Conservation (phyloP, 225 moss, liverwort and hornwort species). For the Polytrichum formosum region DNA sequence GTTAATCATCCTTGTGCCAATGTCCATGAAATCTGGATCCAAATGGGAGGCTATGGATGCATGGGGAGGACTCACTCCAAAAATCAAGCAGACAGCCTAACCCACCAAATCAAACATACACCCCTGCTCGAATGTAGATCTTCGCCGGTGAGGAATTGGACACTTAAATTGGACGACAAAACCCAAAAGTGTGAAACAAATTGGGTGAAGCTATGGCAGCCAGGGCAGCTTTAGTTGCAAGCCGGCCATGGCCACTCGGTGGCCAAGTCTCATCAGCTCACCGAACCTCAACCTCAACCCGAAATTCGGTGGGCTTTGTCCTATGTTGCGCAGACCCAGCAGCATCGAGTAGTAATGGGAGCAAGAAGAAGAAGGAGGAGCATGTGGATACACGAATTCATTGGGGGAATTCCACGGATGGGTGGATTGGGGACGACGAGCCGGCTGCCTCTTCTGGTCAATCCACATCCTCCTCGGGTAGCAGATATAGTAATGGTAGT, state of each 20-base stretch:
- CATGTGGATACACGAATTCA: conserved; percentile 65
- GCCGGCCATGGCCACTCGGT: conserved; percentile 21
- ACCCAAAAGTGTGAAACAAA: not conserved
- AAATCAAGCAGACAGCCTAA: no score
- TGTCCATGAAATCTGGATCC: no score
- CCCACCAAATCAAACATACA: no score
- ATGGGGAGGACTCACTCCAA: no score
- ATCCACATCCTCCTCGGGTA: conserved; percentile 7
- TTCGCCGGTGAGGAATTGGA: no score
- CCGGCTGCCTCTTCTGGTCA: conserved; percentile 7
- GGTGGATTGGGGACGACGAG: conserved; percentile 46
- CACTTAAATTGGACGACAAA: no score
- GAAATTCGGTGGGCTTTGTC: conserved; percentile 9
- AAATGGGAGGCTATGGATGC: no score
- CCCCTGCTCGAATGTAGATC: no score
- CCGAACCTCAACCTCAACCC: no score
- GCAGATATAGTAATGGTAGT: not conserved
- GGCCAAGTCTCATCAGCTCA: no score
- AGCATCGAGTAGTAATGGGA: conserved; percentile 28
- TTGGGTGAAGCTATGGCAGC: conserved; percentile 23
- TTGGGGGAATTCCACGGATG: conserved; percentile 47
- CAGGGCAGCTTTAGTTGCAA: conserved; percentile 21
- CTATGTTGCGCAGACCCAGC: conserved; percentile 22
- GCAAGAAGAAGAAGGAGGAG: conserved; percentile 8
- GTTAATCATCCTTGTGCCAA: no score